These are phyloP conservation scores for Talaromyces sp. DNA, from an alignment of 2,329 filamentous ascomycete species.

Conservation along the genomic window DNA sequence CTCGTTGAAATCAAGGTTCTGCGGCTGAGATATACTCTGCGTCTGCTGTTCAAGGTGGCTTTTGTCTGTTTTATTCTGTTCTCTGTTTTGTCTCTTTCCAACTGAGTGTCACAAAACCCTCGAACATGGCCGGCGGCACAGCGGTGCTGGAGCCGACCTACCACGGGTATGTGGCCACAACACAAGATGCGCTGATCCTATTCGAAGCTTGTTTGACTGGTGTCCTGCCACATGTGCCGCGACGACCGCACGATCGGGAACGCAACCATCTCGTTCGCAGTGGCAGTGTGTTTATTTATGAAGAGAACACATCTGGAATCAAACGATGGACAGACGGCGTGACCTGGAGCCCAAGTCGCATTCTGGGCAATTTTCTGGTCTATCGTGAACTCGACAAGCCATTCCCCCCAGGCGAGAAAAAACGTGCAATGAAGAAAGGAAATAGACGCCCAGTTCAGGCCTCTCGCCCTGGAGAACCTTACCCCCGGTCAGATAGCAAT, in stretches of 20 bases:
- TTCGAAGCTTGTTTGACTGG: slow-evolving; percentile 75
- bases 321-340: slow-evolving; percentile 92
- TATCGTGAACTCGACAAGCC: slow-evolving; percentile 76
- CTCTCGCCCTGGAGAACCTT: slow-evolving; percentile 50
- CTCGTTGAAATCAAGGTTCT: not conserved
- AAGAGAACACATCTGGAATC: slow-evolving; percentile 84
- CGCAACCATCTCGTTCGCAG: slow-evolving; percentile 70
- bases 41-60: slow-evolving; percentile 1
- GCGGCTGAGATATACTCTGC: not conserved
- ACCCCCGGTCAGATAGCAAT: slow-evolving; percentile 41
- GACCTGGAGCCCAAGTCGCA: slow-evolving; percentile 83
- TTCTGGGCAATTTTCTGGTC: slow-evolving; percentile 77
- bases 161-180: slow-evolving; percentile 62
- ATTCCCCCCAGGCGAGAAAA: slow-evolving; percentile 79
- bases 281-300: slow-evolving; percentile 85
- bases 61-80: slow-evolving; percentile 6
- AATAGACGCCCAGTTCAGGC: slow-evolving; percentile 42
- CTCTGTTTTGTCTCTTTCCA: not conserved
- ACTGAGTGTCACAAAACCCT: not conserved
- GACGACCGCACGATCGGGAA: slow-evolving; percentile 82
- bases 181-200: slow-evolving; percentile 70
- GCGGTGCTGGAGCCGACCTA: slow-evolving; percentile 59
- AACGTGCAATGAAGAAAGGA: slow-evolving; percentile 69
- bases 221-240: slow-evolving; percentile 66
- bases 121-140: slow-evolving; percentile 39